Evolutionary conservation across 345 rosid species (phyloP).

Genomic region (Camelina sativa): DNA sequence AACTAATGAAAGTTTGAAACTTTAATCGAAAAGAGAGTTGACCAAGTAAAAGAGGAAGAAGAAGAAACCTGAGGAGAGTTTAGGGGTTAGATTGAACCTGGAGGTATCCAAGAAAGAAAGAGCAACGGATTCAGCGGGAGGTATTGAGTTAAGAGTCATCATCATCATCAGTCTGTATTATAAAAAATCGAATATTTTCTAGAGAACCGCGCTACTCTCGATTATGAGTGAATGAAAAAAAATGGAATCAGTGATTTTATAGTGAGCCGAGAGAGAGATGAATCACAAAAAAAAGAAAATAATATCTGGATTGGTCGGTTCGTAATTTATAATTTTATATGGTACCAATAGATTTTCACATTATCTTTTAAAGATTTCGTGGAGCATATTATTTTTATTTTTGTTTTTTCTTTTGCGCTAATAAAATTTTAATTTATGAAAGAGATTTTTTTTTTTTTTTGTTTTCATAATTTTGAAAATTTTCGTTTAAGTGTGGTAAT

Average conservation of each 20-base stretch:
- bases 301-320: background rate
- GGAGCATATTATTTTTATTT: too few relatives aligned
- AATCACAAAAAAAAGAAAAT: background rate
- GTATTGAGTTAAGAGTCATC: conserved; percentile 75
- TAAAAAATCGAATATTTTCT: conserved; percentile 24
- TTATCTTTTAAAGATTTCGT: too few relatives aligned
- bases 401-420: too few relatives aligned
- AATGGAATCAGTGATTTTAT: conserved; percentile 2
- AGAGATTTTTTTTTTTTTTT: too few relatives aligned
- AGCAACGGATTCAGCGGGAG: conserved; percentile 65
- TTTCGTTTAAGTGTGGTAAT: too few relatives aligned
- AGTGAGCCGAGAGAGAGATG: conserved; percentile 16
- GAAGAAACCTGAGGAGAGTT: conserved; percentile 57
- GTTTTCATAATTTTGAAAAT: too few relatives aligned
- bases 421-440: too few relatives aligned
- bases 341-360: background rate
- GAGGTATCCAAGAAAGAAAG: conserved; percentile 68
- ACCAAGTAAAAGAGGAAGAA: background rate
- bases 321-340: conserved; percentile 30
- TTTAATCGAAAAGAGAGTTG: conserved; percentile 8
- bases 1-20: conserved; percentile 29
- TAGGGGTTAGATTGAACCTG: conserved; percentile 53
- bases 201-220: conserved; percentile 22
- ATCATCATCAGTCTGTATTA: conserved; percentile 41
- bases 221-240: conserved; percentile 21